Conservation (phyloP, 148 eudicot species). For the Mesembryanthemum crystallinum region DNA sequence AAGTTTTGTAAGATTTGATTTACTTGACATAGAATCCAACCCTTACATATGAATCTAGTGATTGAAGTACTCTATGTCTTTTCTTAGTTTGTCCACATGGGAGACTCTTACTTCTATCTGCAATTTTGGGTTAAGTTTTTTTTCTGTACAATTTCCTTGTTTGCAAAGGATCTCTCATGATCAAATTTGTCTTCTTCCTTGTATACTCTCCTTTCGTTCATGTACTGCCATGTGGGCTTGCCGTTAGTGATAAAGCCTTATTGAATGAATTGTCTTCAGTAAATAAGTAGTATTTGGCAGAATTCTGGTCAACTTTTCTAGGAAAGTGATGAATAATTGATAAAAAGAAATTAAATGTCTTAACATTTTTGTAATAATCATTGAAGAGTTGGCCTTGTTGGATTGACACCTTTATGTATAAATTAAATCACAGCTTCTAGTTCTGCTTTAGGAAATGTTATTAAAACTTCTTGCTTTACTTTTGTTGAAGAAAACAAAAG, state of each 20-base stretch:
- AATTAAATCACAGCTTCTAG: neutral
- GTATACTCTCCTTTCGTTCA: neutral
- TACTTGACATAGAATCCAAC: no score
- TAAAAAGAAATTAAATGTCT: no score
- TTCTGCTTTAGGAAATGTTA: neutral
- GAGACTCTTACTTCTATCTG: no score
- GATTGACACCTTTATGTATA: neutral
- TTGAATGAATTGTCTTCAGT: neutral
- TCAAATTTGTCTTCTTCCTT: neutral
- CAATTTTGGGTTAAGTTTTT: no score
- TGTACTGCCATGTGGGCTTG: slow-evolving; percentile 11
- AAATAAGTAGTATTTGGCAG: neutral
- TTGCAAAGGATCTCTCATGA: no score
- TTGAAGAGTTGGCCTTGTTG: neutral
- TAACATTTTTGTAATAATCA: neutral
- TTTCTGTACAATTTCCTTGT: no score
- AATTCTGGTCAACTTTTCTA: neutral
- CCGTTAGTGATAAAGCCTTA: slow-evolving; percentile 6
- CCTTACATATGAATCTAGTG: no score
- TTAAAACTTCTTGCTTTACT: no score
- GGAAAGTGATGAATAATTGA: neutral
- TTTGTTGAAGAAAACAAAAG: neutral
- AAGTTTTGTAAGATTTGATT: no score
- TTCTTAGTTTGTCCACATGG: no score
- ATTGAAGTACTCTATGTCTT: no score